Percentiles rank a stretch among this genome's conserved stretches.
Conservation (phyloP, 495 filamentous ascomycete genomes). For the Neurospora sublineolata region DNA sequence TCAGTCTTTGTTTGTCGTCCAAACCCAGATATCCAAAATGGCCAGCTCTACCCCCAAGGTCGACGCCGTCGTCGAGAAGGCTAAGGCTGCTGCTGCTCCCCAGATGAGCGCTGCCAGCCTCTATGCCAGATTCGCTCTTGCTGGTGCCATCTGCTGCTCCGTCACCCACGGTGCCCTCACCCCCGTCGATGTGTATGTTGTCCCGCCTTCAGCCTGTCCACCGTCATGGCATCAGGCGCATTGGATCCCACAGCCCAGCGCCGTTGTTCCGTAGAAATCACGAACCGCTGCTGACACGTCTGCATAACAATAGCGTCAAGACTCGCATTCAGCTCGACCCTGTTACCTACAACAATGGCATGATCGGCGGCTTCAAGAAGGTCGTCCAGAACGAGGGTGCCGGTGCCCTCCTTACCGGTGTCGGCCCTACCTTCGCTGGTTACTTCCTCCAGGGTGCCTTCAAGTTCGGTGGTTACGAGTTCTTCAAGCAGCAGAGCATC, state of each 20-base stretch:
- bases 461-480: slow-evolving; percentile 93
- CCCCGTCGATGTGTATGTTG: slow-evolving; percentile 90
- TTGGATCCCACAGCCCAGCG: neutral
- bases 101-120: slow-evolving; percentile 42
- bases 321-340: slow-evolving; percentile 91
- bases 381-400: slow-evolving; percentile 77
- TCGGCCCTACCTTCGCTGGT: slow-evolving; percentile 77
- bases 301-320: slow-evolving; percentile 59
- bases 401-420: slow-evolving; percentile 77
- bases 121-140: slow-evolving; percentile 81
- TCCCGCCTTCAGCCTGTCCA: slow-evolving; percentile 1
- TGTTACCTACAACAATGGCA: slow-evolving; percentile 75
- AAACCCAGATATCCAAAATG: slow-evolving; percentile 9
- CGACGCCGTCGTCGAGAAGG: slow-evolving; percentile 23
- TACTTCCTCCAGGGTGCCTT: slow-evolving; percentile 93
- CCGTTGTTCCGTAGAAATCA: neutral
- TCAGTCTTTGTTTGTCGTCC: slow-evolving; percentile 11
- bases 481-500: slow-evolving; percentile 91
- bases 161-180: slow-evolving; percentile 88
- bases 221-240: neutral
- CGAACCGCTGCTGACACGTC: slow-evolving; percentile 8
- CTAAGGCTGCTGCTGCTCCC: slow-evolving; percentile 14
- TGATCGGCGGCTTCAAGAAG: slow-evolving; percentile 78
- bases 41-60: slow-evolving; percentile 24
- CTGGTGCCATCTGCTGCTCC: slow-evolving; percentile 87